A percentile compares a stretch with the other conserved stretches of the same genome.
Evolutionary conservation across 768 basidiomycete genomes (phyloP).

Genomic region (Mycena crocata): DNA sequence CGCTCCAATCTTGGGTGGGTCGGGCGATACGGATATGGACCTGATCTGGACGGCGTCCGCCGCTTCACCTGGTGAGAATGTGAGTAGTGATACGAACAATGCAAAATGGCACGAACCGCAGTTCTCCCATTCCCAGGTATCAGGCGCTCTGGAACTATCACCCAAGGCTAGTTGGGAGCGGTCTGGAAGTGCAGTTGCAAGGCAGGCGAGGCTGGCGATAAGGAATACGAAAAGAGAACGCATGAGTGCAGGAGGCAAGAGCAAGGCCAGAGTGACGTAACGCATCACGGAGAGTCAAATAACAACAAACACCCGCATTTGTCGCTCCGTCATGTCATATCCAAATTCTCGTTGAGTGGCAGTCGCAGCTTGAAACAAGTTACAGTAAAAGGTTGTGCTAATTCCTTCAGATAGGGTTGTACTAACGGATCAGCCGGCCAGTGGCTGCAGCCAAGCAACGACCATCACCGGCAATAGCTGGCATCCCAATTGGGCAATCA

Average conservation of each 20-base stretch:
- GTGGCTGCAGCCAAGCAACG: too few relatives aligned
- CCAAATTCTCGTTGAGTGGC: too few relatives aligned
- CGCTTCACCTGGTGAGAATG: slow-evolving; percentile 45
- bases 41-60: slow-evolving; percentile 58
- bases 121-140: slow-evolving; percentile 62
- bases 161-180: slow-evolving; percentile 23
- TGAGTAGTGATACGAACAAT: neutral
- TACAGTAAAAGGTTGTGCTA: too few relatives aligned
- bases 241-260: slow-evolving; percentile 1
- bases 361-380: too few relatives aligned
- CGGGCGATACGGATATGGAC: slow-evolving; percentile 66
- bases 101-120: slow-evolving; percentile 63
- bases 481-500: too few relatives aligned
- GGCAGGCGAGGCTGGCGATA: slow-evolving; percentile 9
- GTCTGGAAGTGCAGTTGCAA: slow-evolving; percentile 10
- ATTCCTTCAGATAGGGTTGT: too few relatives aligned
- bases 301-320: too few relatives aligned
- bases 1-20: slow-evolving; percentile 76
- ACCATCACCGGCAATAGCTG: too few relatives aligned
- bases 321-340: too few relatives aligned
- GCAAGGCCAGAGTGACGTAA: slow-evolving; percentile 19
- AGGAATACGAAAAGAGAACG: slow-evolving; percentile 6
- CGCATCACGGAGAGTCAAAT: neutral
- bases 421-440: too few relatives aligned
- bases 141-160: slow-evolving; percentile 40